phyloP scores from a whole-genome alignment of 1,284 basidiomycete genomes.

The Austroboletus rostrupii region DNA sequence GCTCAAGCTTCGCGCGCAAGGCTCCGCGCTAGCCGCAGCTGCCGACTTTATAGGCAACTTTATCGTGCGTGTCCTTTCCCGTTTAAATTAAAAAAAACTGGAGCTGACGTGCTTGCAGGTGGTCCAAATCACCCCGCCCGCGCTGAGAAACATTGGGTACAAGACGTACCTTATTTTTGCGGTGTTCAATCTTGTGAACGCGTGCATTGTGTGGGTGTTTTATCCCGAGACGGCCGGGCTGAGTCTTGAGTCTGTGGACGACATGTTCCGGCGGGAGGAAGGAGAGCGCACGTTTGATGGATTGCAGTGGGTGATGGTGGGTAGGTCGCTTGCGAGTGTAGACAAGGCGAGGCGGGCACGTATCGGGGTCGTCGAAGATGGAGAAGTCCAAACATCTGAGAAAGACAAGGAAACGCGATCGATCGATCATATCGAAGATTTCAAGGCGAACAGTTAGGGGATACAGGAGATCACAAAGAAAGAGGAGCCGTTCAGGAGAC shows the following conservation, averaged over 20 bases:
- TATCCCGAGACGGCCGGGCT: slow-evolving; percentile 14
- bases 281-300: neutral
- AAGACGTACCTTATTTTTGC: slow-evolving; percentile 15
- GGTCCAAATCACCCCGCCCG: slow-evolving; percentile 14
- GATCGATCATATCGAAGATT: neutral
- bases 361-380: neutral
- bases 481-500: neutral
- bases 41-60: slow-evolving; percentile 14
- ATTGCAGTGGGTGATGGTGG: slow-evolving; percentile 6
- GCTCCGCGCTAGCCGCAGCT: slow-evolving; percentile 10
- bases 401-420: neutral
- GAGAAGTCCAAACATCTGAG: neutral
- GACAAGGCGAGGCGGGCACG: neutral
- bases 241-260: slow-evolving; percentile 11
- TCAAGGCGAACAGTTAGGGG: neutral
- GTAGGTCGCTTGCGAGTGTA: neutral
- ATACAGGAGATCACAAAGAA: neutral
- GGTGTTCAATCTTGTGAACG: slow-evolving; percentile 14
- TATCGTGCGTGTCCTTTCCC: slow-evolving; percentile 1
- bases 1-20: slow-evolving; percentile 14
- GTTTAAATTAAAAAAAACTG: neutral
- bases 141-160: slow-evolving; percentile 14
- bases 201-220: slow-evolving; percentile 13
- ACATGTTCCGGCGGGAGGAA: neutral
- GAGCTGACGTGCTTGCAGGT: slow-evolving; percentile 2